These are phyloP conservation scores for Pyricularia sp. DNA, from an alignment of 2,329 filamentous ascomycete genomes.

Conservation along the genomic window DNA sequence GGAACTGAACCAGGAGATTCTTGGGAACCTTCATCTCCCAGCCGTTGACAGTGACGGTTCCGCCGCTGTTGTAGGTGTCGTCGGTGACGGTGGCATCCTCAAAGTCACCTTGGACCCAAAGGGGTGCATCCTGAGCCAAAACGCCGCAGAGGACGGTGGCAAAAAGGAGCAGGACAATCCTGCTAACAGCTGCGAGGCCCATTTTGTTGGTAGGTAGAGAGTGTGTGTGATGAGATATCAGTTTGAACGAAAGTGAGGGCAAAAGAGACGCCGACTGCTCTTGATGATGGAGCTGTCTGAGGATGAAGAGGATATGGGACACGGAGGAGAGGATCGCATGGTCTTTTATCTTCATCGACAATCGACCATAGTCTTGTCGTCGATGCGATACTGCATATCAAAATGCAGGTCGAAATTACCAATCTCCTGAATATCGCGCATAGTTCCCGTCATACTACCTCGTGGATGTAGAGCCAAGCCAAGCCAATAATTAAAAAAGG, in stretches of 20 bases:
- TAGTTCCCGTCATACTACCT: not conserved
- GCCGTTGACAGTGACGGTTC: conserved; percentile 29
- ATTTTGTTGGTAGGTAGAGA: not conserved
- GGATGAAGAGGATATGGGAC: not conserved
- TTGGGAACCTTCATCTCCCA: conserved; percentile 31
- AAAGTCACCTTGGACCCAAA: conserved; percentile 19
- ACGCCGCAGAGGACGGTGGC: not conserved
- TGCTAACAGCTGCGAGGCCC: not conserved
- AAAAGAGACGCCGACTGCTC: not conserved
- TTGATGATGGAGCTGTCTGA: not conserved
- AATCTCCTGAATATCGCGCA: not conserved
- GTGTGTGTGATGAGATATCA: not conserved
- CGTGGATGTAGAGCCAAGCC: not conserved
- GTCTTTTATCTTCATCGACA: not conserved
- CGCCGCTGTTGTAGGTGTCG: conserved; percentile 29
- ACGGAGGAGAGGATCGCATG: not conserved
- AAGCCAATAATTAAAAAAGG: not conserved
- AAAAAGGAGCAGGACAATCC: not conserved
- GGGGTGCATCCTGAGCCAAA: conserved; percentile 13
- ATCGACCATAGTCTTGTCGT: no score
- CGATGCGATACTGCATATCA: not conserved
- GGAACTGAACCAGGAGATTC: conserved; percentile 36
- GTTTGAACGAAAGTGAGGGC: not conserved
- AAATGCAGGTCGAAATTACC: not conserved
- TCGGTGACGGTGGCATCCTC: conserved; percentile 20